Base-by-base conservation (phyloP, 176 grass and related monocot genomes). In the Paspalum notatum region DNA sequence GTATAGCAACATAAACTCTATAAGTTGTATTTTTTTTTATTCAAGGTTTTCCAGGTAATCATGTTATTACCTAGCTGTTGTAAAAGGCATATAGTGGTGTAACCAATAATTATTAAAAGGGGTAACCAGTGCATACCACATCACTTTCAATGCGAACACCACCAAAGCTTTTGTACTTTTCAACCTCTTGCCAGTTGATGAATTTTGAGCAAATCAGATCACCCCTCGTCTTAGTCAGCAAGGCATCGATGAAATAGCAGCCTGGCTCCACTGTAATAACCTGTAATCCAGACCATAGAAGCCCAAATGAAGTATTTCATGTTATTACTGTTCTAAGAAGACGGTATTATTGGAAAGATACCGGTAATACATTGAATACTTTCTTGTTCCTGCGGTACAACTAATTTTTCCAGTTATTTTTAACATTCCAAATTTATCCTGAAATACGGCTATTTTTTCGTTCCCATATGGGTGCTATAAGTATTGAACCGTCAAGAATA, bases 211-310 rank as follows among this genome's bases (percentile, higher is more conserved):
- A 91, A 79, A 82, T 40, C 63, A 81, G 80, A 74, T 95, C 85
- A 74, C 87, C 78, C 81, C 80, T 80, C 12, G 84, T 88, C 57
- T 84, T 89, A 82, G 69, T 69, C 20, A 98, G 67, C 66, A 98
- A 68, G 65, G 88, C 86, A 40, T 95, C 92, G 53, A 98, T 93
- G 76, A 98, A 98, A 84, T 98, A 98, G 64, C 95, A 98, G 41
- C 95, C 95, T 74, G 92, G 92, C 62, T 98, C 95, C 21, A 98
- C 92, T 9, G 95, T 98, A 70, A 98, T 93, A 77, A 98, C 95
- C 95, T 98, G 82, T 54, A 87, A 81, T 66, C 21, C 20, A 93
- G 17, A 83, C 41, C 58, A 91, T 42, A 72, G 9, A 73, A 65
- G 79, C 56, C 71, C 58, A 91, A 66, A 61, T 32, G 32, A 3